Conservation (phyloP, 2,329 filamentous ascomycete species). For the Arthroderma uncinatum region DNA sequence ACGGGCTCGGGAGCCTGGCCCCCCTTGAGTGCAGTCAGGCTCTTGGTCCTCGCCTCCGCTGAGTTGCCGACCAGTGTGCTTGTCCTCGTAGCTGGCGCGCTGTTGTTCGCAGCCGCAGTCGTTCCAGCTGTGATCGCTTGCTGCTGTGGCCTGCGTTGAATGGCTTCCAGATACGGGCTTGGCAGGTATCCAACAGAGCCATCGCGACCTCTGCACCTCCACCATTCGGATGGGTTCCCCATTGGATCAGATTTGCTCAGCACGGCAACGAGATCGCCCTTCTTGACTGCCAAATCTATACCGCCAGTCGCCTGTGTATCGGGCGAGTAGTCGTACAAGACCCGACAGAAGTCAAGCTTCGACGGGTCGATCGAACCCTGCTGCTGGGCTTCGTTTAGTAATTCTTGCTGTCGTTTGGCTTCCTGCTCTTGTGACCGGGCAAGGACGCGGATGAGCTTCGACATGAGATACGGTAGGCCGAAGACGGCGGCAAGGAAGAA, state of each 20-base stretch:
- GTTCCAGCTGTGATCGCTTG: slow-evolving; percentile 35
- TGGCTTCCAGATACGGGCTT: slow-evolving; percentile 72
- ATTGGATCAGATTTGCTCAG: slow-evolving; percentile 85
- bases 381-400: slow-evolving; percentile 38
- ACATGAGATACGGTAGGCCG: slow-evolving; percentile 91
- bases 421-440: slow-evolving; percentile 79
- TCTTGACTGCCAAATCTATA: slow-evolving; percentile 82
- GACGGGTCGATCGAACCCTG: slow-evolving; percentile 60
- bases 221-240: slow-evolving; percentile 91
- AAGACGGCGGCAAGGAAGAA: slow-evolving; percentile 94
- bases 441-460: slow-evolving; percentile 80
- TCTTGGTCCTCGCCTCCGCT: not conserved
- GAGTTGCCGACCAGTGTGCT: slow-evolving; percentile 1
- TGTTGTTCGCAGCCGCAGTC: not conserved
- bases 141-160: slow-evolving; percentile 44
- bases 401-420: slow-evolving; percentile 39
- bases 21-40: slow-evolving; percentile 1
- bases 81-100: not conserved
- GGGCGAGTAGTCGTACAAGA: slow-evolving; percentile 87
- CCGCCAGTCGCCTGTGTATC: slow-evolving; percentile 53
- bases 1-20: not conserved
- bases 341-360: slow-evolving; percentile 92
- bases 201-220: slow-evolving; percentile 83
- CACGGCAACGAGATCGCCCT: slow-evolving; percentile 90
- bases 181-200: slow-evolving; percentile 87